Conservation (phyloP, 805 yeast genomes). For the Lachancea waltii region DNA sequence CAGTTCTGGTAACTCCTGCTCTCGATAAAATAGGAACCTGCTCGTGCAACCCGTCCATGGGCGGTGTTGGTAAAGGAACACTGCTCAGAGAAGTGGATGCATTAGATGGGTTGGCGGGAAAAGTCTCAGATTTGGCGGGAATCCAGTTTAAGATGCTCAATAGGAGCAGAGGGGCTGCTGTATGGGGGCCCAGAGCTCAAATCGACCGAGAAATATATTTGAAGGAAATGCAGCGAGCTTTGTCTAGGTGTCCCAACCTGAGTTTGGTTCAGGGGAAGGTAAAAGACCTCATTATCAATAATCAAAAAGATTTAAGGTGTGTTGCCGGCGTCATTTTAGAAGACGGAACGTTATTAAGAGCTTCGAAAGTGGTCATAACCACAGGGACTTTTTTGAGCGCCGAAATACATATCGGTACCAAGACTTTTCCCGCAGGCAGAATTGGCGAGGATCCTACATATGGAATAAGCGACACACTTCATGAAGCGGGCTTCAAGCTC, state of each 20-base stretch:
- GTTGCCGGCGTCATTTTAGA: slow-evolving; percentile 70
- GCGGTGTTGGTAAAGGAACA: slow-evolving; percentile 98
- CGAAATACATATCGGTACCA: slow-evolving; percentile 87
- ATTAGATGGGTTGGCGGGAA: slow-evolving; percentile 82
- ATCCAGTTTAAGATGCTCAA: slow-evolving; percentile 85
- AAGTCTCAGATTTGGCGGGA: slow-evolving; percentile 88
- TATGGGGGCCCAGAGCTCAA: slow-evolving; percentile 97
- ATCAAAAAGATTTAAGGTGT: slow-evolving; percentile 32
- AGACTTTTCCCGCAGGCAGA: slow-evolving; percentile 81
- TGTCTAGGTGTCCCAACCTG: slow-evolving; percentile 51
- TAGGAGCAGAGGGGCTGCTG: slow-evolving; percentile 84
- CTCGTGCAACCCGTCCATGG: slow-evolving; percentile 96
- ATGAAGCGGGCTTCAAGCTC: slow-evolving; percentile 68
- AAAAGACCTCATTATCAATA: slow-evolving; percentile 69
- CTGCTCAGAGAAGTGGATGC: slow-evolving; percentile 91
- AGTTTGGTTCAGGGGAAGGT: slow-evolving; percentile 62
- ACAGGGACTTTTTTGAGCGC: slow-evolving; percentile 95
- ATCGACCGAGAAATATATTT: slow-evolving; percentile 80
- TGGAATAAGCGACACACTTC: slow-evolving; percentile 77
- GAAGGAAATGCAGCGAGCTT: slow-evolving; percentile 66
- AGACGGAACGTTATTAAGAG: slow-evolving; percentile 52
- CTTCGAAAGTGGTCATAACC: slow-evolving; percentile 73
- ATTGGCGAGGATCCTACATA: slow-evolving; percentile 88
- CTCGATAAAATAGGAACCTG: slow-evolving; percentile 80
- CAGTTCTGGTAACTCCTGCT: slow-evolving; percentile 64